Evolutionary conservation across 495 filamentous ascomycete genomes (phyloP).

Genomic region (Glonium stellatum): DNA sequence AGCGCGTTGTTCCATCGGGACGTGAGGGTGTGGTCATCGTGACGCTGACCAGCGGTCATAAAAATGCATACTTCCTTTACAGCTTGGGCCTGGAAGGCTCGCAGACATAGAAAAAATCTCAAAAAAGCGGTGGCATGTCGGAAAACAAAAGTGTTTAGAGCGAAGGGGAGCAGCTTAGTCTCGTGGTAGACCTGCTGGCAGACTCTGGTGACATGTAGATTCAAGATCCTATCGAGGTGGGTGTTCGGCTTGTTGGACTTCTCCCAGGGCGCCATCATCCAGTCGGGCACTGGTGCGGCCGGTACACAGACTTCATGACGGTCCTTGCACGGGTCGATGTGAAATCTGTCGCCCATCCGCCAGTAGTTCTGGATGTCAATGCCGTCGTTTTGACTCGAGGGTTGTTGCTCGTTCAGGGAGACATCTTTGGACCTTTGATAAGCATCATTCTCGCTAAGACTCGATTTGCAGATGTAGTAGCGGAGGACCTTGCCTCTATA

Average conservation of each 20-base stretch:
- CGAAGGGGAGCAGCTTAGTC: conserved; percentile 6
- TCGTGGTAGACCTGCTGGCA: conserved; percentile 13
- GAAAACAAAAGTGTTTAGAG: conserved; percentile 7
- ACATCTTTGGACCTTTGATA: conserved; percentile 9
- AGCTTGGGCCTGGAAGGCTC: neutral
- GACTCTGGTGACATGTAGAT: conserved; percentile 4
- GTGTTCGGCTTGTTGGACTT: neutral
- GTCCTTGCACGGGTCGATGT: conserved; percentile 12
- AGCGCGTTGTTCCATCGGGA: conserved; percentile 2
- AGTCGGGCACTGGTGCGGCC: neutral
- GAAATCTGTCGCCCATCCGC: conserved; percentile 11
- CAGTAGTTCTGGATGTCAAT: conserved; percentile 2
- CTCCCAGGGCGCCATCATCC: conserved; percentile 1
- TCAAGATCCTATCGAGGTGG: neutral
- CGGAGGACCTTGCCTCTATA: neutral
- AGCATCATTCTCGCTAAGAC: conserved; percentile 8
- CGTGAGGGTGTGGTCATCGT: neutral
- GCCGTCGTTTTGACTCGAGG: neutral
- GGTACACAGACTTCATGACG: conserved; percentile 8
- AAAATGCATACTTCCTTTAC: conserved; percentile 2
- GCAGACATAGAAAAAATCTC: neutral
- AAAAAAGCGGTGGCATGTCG: neutral
- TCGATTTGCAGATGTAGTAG: conserved; percentile 8
- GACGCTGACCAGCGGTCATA: neutral
- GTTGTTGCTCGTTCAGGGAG: conserved; percentile 9